A percentile compares a stretch with the other conserved stretches of the same genome.
Conservation (phyloP, 2,329 filamentous ascomycete genomes). For the Seiridium cupressi region DNA sequence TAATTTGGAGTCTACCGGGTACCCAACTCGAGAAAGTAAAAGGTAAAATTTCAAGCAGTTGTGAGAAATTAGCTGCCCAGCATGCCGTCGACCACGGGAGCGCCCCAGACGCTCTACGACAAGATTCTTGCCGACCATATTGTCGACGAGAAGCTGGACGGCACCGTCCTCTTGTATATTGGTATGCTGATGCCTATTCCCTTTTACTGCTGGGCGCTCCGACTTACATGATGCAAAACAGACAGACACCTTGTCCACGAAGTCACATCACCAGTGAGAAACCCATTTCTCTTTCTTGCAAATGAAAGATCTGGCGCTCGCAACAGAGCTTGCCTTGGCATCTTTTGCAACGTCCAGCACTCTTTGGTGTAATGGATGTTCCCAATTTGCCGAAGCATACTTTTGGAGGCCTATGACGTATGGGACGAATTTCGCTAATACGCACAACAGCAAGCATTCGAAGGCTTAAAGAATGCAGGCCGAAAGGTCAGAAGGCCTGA, state of each 20-base stretch:
- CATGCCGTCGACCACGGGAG: conserved; percentile 74
- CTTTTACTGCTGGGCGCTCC: not conserved
- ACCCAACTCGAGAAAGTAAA: not conserved
- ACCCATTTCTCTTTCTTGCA: not conserved
- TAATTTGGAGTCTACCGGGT: not conserved
- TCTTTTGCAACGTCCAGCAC: too few relatives aligned
- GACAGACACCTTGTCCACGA: conserved; percentile 97
- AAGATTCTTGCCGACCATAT: conserved; percentile 95
- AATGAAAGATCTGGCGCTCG: too few relatives aligned
- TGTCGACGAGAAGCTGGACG: conserved; percentile 92
- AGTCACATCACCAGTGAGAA: conserved; percentile 77
- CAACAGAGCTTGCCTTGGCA: too few relatives aligned
- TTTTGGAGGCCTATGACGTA: not conserved
- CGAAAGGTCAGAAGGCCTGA: conserved; percentile 89
- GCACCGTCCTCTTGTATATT: conserved; percentile 90
- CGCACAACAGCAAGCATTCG: conserved; percentile 77
- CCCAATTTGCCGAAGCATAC: not conserved
- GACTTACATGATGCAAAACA: conserved; percentile 31
- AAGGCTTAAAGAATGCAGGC: conserved; percentile 86
- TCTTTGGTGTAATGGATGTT: too few relatives aligned
- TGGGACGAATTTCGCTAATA: not conserved
- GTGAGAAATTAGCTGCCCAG: conserved; percentile 29
- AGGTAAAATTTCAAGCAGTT: not conserved
- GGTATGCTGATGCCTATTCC: conserved; percentile 51
- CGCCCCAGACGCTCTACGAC: conserved; percentile 88